Conservation (phyloP, 208 protist species). For the Wallacemonas sp. region DNA sequence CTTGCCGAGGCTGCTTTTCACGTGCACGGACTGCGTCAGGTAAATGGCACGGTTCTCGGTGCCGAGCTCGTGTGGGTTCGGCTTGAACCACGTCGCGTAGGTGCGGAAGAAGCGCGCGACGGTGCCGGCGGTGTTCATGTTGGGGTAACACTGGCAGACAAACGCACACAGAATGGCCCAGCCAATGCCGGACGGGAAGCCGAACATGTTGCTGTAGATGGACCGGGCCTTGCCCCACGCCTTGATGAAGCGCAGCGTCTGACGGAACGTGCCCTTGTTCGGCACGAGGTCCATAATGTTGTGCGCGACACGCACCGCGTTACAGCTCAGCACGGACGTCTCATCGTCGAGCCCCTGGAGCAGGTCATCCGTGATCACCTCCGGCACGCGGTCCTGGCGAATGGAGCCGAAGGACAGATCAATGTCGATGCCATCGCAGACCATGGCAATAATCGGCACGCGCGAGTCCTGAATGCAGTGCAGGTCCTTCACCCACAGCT, state of each 20-base stretch:
- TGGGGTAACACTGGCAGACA: conserved; percentile 98
- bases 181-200: conserved; percentile 97
- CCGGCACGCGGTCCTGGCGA: conserved; percentile 82
- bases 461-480: conserved; percentile 93
- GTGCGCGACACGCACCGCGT: conserved; percentile 96
- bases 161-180: conserved; percentile 97
- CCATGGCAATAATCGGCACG: conserved; percentile 97
- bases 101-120: conserved; percentile 96
- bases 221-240: conserved; percentile 95
- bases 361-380: conserved; percentile 94
- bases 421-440: conserved; percentile 95
- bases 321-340: conserved; percentile 94
- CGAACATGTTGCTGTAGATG: conserved; percentile 97
- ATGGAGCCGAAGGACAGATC: conserved; percentile 97
- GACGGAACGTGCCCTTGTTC: conserved; percentile 93
- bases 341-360: conserved; percentile 93
- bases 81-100: conserved; percentile 91
- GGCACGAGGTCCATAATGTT: conserved; percentile 97
- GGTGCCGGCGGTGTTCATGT: conserved; percentile 91
- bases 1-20: conserved; percentile 65
- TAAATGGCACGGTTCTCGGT: conserved; percentile 89
- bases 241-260: conserved; percentile 96
- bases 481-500: conserved; percentile 83
- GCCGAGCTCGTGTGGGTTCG: conserved; percentile 81
- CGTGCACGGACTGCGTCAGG: conserved; percentile 80